Evolutionary conservation across 192 early-diverging fungal genomes (phyloP).

Genomic region (Gaertneriomyces semiglobifer): DNA sequence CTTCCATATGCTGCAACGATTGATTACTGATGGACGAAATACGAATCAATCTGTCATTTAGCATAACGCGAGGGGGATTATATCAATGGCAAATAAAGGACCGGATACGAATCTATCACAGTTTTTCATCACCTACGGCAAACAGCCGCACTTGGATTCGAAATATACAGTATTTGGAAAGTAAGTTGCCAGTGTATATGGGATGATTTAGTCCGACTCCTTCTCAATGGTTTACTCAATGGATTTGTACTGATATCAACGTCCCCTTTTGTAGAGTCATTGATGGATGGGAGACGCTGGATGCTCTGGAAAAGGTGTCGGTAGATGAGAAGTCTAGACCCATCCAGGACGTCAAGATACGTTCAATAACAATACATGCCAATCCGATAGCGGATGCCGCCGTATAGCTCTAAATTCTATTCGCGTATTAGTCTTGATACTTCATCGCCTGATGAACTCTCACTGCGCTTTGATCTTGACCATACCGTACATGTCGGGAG

Average conservation of each 20-base stretch:
- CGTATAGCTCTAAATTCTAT: constrained; percentile 1
- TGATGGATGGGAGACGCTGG: constrained; percentile 80
- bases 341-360: constrained; percentile 70
- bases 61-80: constrained; percentile 83
- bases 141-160: constrained; percentile 81
- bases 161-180: constrained; percentile 92
- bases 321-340: constrained; percentile 82
- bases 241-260: neutral
- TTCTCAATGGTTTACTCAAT: neutral
- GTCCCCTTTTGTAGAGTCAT: constrained; percentile 62
- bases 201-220: neutral
- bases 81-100: constrained; percentile 91
- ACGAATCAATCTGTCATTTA: constrained; percentile 18
- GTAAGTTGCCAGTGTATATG: constrained; percentile 35
- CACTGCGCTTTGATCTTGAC: too few species aligned
- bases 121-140: constrained; percentile 84
- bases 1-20: neutral
- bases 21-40: too few species aligned
- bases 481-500: too few species aligned
- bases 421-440: neutral
- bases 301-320: constrained; percentile 80
- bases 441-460: too few species aligned
- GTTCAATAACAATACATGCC: constrained; percentile 81
- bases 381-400: constrained; percentile 82
- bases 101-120: constrained; percentile 73